phyloP scores from a whole-genome alignment of 768 basidiomycete genomes.

The Leccinum truebloodii region DNA sequence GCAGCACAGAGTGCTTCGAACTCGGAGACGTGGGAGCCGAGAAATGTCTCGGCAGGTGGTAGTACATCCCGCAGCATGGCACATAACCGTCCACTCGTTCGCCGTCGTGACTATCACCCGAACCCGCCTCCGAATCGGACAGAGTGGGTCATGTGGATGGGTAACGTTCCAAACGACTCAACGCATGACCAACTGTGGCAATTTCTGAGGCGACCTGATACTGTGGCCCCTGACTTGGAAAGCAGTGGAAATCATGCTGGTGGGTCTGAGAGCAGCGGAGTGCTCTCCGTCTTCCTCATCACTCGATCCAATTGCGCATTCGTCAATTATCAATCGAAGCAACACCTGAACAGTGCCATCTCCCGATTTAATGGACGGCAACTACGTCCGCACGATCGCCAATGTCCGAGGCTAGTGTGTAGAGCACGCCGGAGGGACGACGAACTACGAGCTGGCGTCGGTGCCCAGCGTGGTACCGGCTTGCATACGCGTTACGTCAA shows the following conservation, averaged over 20 bases:
- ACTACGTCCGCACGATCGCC: slow-evolving; percentile 67
- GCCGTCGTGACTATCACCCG: slow-evolving; percentile 61
- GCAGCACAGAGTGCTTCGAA: slow-evolving; percentile 4
- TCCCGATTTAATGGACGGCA: slow-evolving; percentile 67
- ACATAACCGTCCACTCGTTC: slow-evolving; percentile 37
- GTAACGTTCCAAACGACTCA: slow-evolving; percentile 86
- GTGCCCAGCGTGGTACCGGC: slow-evolving; percentile 84
- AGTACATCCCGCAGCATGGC: slow-evolving; percentile 3
- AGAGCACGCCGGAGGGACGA: slow-evolving; percentile 79
- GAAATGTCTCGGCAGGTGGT: neutral
- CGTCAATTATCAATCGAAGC: slow-evolving; percentile 77
- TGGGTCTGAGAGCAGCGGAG: slow-evolving; percentile 43
- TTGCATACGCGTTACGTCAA: slow-evolving; percentile 84
- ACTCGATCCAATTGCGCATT: slow-evolving; percentile 95
- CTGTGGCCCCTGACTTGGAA: slow-evolving; percentile 12
- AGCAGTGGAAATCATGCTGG: neutral
- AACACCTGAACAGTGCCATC: slow-evolving; percentile 66
- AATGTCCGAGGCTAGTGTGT: slow-evolving; percentile 81
- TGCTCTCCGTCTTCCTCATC: slow-evolving; percentile 89
- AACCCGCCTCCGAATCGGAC: slow-evolving; percentile 73
- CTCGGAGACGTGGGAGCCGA: neutral
- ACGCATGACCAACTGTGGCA: slow-evolving; percentile 82
- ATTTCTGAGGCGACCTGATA: slow-evolving; percentile 61
- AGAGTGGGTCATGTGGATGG: slow-evolving; percentile 97
- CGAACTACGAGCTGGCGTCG: slow-evolving; percentile 87